Evolutionary conservation across 495 filamentous ascomycete genomes (phyloP), one percentile per base, ranked within the genome.

Genomic region (Glarea lozoyensis): DNA sequence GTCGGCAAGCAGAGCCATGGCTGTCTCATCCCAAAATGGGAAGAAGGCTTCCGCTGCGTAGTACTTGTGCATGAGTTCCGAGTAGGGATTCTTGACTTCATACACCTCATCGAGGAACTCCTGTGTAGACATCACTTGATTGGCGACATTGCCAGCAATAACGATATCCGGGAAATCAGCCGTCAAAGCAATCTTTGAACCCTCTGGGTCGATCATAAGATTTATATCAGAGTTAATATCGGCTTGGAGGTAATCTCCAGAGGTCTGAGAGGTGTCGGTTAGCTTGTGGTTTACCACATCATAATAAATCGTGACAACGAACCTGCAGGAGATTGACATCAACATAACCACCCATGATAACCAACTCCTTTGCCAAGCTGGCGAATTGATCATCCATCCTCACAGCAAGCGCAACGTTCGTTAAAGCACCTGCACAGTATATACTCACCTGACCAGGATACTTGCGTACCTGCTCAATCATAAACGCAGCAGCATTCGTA

Each of bases 11-110:
- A 45, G 11, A 13, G 24, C 43, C 12, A 34, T 34, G 12, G 43
- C 43, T 3, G 43, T 46, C 37, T 46, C 43, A 27, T 46, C 43
- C 43, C 43, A 46, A 29, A 46, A 40, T 2, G 43, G 43, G 20
- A 34, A 46, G 10, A 20, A 23, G 9, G 25, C 33, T 12, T 20
- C 27, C n/a, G n/a, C n/a, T n/a, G n/a, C n/a, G 17, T 32, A 40
- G 19, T 46, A 34, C 27, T 46, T 23, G 20, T 46, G 20, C 24
- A 40, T n/a, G 21, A 46, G 24, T 29, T 40, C 18, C 2, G 37
- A 32, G 19, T 46, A 46, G 3, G 43, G 27, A 17, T 46, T 46
- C 25, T 46, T 39, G 15, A 46, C 43, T n/a, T 40, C 35, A 29
- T 32, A 40, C 9, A 46, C 19, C 10, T 46, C 43, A 24, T 46